Base-by-base conservation (phyloP, 1,284 basidiomycete genomes). In the Dichomitus squalens region DNA sequence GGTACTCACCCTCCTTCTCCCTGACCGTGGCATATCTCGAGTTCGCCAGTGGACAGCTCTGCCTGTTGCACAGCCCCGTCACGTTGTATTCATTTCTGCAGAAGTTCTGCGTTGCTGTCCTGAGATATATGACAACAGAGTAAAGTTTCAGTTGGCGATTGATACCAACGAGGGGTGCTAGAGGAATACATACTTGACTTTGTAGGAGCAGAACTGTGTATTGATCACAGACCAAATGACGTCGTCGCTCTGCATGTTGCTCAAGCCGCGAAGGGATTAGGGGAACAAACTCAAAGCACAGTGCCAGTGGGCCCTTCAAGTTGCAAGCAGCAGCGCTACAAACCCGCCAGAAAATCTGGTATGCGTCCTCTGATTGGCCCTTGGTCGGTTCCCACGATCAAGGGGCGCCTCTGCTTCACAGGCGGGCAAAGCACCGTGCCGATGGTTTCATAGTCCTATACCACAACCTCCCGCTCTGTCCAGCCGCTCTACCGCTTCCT, bases 31-130 rank as follows among this genome's bases (percentile, higher is more conserved):
- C 96, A 75, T 99, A 99, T 62, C 93, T 81, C 25, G 95, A 95
- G 74, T 99, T 99, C 18, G 97, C 97, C 11, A 99, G 78, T 0
- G 97, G 97, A 77, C 97, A 99, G 55, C 95, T 96, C 70, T 97
- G 95, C 57, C 96, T 82, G 70, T 89, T 95, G 76, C 97, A 99
- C 66, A 98, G 83, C n/a, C 97, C 97, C 1, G 96, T 97, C 34
- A 98, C 87, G 75, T 99, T 99, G 81, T 97, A 98, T 75, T 98
- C 95, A 75, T 99, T 99, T 50, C 96, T 83, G 76, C 97, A 99
- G 77, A 99, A 98, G 71, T 97, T 98, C 75, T 97, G 95, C 1
- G 93, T 96, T 1, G 87, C 79, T 1, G 95, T 95, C 75, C 95
- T 96, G 29, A 31, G 5, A 31, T 31, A 72, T 8, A 47, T 36